phyloP scores from a whole-genome alignment of 805 yeast species.

The Kockiozyma suomiensis region DNA sequence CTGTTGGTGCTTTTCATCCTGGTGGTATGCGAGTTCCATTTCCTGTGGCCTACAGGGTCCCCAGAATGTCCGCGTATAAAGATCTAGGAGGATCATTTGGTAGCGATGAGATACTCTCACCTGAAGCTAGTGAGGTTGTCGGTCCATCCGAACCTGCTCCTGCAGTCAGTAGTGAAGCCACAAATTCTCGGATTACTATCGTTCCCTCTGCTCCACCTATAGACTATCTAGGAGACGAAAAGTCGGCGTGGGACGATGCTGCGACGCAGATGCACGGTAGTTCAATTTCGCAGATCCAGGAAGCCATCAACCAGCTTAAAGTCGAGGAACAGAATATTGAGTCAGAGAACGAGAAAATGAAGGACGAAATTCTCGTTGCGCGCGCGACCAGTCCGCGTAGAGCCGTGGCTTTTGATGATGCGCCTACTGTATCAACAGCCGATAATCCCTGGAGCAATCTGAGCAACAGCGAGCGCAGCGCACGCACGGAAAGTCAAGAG shows the following conservation, averaged over 20 bases:
- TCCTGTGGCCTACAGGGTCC: conserved; percentile 13
- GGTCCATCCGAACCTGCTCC: neutral
- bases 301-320: conserved; percentile 17
- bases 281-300: neutral
- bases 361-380: conserved; percentile 10
- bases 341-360: neutral
- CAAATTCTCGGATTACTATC: neutral
- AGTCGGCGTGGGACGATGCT: conserved; percentile 21
- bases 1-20: conserved; percentile 4
- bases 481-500: conserved; percentile 15
- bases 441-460: conserved; percentile 19
- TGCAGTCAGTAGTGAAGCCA: neutral
- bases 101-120: neutral
- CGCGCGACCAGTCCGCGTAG: conserved; percentile 5
- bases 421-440: neutral
- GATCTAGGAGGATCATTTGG: conserved; percentile 11
- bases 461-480: conserved; percentile 6
- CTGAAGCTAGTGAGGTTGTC: neutral
- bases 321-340: conserved; percentile 18
- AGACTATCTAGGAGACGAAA: neutral
- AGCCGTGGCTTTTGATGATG: neutral
- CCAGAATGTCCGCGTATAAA: conserved; percentile 3
- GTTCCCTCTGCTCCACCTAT: conserved; percentile 4
- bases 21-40: conserved; percentile 8
- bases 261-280: conserved; percentile 17